A percentile compares a stretch with the other conserved stretches of the same genome.
Conservation (phyloP, 352 stramenopile genomes). For the Phytophthora litchii region DNA sequence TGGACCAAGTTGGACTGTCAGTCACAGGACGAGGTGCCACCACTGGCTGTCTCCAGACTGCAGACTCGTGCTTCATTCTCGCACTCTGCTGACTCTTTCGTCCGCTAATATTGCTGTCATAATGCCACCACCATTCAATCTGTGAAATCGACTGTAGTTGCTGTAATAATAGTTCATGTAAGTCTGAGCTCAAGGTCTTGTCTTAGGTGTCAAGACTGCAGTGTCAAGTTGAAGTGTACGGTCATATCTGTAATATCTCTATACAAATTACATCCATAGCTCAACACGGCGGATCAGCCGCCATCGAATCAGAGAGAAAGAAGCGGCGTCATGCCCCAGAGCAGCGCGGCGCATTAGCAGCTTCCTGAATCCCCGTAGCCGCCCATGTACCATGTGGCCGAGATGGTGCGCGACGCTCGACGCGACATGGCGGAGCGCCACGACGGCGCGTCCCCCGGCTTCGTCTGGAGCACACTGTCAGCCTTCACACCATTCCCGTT, state of each 20-base stretch:
- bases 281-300: background rate
- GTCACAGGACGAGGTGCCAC: too few relatives aligned
- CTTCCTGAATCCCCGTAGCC: background rate
- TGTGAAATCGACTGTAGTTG: too few relatives aligned
- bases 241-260: conserved; percentile 2
- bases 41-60: too few relatives aligned
- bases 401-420: conserved; percentile 83
- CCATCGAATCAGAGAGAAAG: conserved; percentile 5
- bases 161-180: too few relatives aligned
- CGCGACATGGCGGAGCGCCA: conserved; percentile 81
- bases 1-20: too few relatives aligned
- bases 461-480: conserved; percentile 47
- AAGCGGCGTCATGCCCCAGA: conserved; percentile 16
- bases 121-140: too few relatives aligned
- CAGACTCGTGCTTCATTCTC: too few relatives aligned
- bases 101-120: too few relatives aligned
- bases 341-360: background rate
- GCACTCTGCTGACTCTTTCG: too few relatives aligned
- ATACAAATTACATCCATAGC: conserved; percentile 10
- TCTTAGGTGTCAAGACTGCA: too few relatives aligned
- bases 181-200: too few relatives aligned
- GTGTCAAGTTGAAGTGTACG: background rate
- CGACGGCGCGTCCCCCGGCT: conserved; percentile 44
- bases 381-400: conserved; percentile 81
- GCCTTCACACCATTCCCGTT: conserved; percentile 85